Percentiles rank a stretch among this genome's conserved stretches.
Evolutionary conservation across 2,329 filamentous ascomycete genomes (phyloP).

Genomic region (Zymoseptoria ardabiliae): DNA sequence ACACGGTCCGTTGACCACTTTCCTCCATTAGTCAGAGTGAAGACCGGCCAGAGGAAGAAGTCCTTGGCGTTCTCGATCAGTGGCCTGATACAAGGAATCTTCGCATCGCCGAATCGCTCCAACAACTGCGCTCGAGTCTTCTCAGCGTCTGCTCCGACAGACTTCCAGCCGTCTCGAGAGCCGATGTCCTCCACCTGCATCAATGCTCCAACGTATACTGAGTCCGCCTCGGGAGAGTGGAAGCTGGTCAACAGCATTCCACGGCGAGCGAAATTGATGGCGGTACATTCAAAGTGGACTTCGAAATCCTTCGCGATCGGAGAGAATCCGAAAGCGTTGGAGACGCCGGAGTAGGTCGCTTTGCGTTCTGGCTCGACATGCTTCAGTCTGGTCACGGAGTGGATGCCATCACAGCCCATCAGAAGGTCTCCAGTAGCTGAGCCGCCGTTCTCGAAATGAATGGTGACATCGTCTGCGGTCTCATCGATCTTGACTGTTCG

Average conservation of each 20-base stretch:
- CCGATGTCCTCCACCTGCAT: slow-evolving; percentile 39
- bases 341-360: slow-evolving; percentile 38
- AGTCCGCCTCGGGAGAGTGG: slow-evolving; percentile 31
- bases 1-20: slow-evolving; percentile 40
- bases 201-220: slow-evolving; percentile 38
- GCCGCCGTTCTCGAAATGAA: slow-evolving; percentile 32
- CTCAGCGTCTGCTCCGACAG: slow-evolving; percentile 36
- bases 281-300: slow-evolving; percentile 36
- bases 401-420: slow-evolving; percentile 34
- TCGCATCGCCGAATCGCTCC: slow-evolving; percentile 34
- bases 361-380: slow-evolving; percentile 40
- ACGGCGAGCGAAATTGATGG: slow-evolving; percentile 40
- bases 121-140: slow-evolving; percentile 36
- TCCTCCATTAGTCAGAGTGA: slow-evolving; percentile 37
- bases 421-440: slow-evolving; percentile 28
- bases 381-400: slow-evolving; percentile 35
- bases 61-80: slow-evolving; percentile 38
- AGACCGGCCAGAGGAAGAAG: slow-evolving; percentile 42
- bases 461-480: slow-evolving; percentile 27
- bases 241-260: slow-evolving; percentile 40
- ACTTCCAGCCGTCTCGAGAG: slow-evolving; percentile 41
- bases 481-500: slow-evolving; percentile 37
- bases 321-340: slow-evolving; percentile 41
- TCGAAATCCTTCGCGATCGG: slow-evolving; percentile 31
- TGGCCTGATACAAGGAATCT: slow-evolving; percentile 31